These are phyloP conservation scores for Rhipidocladum racemiflorum DNA, from an alignment of 176 grass and related monocot species.

Conservation along the genomic window DNA sequence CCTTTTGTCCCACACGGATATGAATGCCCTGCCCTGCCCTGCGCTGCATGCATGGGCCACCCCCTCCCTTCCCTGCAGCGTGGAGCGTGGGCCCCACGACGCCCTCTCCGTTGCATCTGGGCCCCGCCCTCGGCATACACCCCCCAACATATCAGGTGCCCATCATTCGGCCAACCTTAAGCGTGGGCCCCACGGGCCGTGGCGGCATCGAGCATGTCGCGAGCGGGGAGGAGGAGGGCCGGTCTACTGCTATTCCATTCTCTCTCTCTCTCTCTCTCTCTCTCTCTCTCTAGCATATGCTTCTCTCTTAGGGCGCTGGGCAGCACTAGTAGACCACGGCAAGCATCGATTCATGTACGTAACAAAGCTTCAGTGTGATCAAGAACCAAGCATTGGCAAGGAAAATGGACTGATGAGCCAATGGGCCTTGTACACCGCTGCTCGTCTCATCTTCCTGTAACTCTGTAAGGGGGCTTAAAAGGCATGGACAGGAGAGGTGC, in stretches of 20 bases:
- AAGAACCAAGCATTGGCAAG: no score
- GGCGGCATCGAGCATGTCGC: conserved; percentile 35
- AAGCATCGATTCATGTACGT: no score
- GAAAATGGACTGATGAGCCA: no score
- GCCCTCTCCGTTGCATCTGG: not conserved
- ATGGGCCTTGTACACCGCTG: no score
- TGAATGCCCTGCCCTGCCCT: not conserved
- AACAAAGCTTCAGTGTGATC: no score
- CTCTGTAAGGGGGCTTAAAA: no score
- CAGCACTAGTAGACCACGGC: no score
- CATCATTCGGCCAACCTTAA: not conserved
- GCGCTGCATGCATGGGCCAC: not conserved
- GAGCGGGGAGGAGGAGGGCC: not conserved
- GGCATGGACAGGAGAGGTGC: no score
- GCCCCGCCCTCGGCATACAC: not conserved
- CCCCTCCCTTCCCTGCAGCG: not conserved
- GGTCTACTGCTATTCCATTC: not conserved
- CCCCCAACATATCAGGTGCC: not conserved
- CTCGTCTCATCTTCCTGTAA: no score
- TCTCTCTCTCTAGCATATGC: no score
- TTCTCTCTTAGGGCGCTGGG: no score
- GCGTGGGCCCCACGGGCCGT: not conserved
- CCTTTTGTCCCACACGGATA: conserved; percentile 41
- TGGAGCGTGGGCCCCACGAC: not conserved
- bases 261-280: not conserved